These are phyloP conservation scores for Picochlorum sp. DNA, from an alignment of 139 green algal genomes.

Conservation along the genomic window DNA sequence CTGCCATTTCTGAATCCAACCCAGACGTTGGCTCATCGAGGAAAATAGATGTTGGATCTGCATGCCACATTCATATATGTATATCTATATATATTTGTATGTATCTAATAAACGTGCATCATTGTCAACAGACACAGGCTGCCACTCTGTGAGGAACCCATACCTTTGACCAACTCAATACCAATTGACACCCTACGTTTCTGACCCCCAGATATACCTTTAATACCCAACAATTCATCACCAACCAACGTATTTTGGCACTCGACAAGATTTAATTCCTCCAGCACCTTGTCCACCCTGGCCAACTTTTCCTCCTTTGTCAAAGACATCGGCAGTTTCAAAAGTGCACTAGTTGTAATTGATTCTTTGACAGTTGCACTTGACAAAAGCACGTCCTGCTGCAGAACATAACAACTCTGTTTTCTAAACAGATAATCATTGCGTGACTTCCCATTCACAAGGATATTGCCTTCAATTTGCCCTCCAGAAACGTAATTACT, in stretches of 20 bases:
- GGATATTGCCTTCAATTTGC: conserved; percentile 22
- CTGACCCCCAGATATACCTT: conserved; percentile 61
- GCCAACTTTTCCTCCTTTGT: conserved; percentile 17
- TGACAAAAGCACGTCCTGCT: conserved; percentile 45
- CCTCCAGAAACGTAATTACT: conserved; percentile 12
- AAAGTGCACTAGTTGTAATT: conserved; percentile 42
- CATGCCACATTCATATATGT: too few species aligned
- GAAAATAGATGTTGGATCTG: conserved; percentile 48
- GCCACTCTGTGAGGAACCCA: too few species aligned
- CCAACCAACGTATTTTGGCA: conserved; percentile 53
- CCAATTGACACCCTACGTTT: conserved; percentile 46
- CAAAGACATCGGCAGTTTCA: conserved; percentile 42
- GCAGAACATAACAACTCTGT: conserved; percentile 47
- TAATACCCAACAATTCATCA: conserved; percentile 46
- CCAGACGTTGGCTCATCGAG: conserved; percentile 63
- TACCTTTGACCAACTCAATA: conserved; percentile 63
- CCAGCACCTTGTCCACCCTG: conserved; percentile 42
- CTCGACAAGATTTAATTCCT: conserved; percentile 38
- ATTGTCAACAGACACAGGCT: too few species aligned
- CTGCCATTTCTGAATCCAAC: conserved; percentile 65
- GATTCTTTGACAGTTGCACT: conserved; percentile 49
- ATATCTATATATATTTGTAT: too few species aligned
- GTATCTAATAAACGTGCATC: too few species aligned
- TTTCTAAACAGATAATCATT: background rate
- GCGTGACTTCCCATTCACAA: conserved; percentile 33